phyloP scores from a whole-genome alignment of 805 yeast species.

The Suhomyces pyralidae region DNA sequence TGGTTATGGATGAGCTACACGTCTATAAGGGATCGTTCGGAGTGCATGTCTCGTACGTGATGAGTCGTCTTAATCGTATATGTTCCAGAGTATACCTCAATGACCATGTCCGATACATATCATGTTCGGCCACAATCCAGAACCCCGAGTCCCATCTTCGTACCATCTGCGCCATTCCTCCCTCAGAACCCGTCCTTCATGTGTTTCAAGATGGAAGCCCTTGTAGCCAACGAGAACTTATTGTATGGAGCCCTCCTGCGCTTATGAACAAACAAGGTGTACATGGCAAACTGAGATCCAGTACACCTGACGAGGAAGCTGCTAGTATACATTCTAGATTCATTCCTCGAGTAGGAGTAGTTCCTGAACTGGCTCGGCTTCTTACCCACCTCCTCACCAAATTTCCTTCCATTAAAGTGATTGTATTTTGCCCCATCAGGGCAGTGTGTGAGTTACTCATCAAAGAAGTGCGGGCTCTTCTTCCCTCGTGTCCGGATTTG shows the following conservation, averaged over 20 bases:
- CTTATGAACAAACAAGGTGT: constrained; percentile 54
- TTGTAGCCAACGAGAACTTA: constrained; percentile 65
- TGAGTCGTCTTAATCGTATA: constrained; percentile 74
- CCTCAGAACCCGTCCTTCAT: constrained; percentile 46
- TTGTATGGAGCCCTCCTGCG: constrained; percentile 84
- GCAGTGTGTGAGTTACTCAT: constrained; percentile 82
- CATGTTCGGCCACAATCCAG: constrained; percentile 91
- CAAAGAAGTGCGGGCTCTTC: constrained; percentile 64
- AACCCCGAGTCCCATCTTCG: constrained; percentile 73
- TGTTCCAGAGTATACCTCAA: constrained; percentile 45
- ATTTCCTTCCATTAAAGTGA: constrained; percentile 62
- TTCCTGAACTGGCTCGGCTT: constrained; percentile 72
- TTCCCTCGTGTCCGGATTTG: constrained; percentile 28
- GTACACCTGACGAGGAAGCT: neutral
- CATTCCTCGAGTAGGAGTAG: constrained; percentile 58
- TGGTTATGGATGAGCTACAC: constrained; percentile 85
- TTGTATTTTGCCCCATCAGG: constrained; percentile 87
- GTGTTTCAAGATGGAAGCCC: constrained; percentile 87
- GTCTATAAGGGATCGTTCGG: constrained; percentile 90
- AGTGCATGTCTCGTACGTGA: constrained; percentile 80
- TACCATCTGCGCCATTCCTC: constrained; percentile 64
- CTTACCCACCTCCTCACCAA: constrained; percentile 61
- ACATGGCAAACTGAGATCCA: neutral
- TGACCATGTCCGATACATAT: constrained; percentile 58
- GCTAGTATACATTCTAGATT: constrained; percentile 7